These are phyloP conservation scores for Kodamaea fukazawae DNA, from an alignment of 805 yeast genomes.

Conservation along the genomic window DNA sequence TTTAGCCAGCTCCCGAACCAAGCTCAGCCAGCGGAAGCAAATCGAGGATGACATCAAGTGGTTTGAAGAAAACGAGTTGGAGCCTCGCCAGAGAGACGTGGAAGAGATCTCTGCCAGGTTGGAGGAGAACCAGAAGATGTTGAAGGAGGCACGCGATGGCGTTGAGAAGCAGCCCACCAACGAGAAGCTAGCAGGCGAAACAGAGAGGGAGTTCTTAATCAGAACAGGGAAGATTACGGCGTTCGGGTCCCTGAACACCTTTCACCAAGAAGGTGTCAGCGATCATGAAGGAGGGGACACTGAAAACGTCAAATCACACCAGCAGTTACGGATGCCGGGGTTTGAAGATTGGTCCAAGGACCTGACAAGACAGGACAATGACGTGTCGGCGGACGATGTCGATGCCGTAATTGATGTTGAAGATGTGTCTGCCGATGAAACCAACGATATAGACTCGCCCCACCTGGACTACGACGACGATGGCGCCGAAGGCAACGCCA, in stretches of 20 bases:
- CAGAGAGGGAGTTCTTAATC: conserved; percentile 74
- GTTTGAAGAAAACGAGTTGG: conserved; percentile 49
- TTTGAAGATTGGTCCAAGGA: conserved; percentile 20
- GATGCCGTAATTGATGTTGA: conserved; percentile 15
- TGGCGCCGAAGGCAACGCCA: conserved; percentile 7
- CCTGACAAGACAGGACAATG: conserved; percentile 12
- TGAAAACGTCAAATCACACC: conserved; percentile 33
- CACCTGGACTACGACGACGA: conserved; percentile 17
- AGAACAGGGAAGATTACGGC: conserved; percentile 94
- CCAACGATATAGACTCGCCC: conserved; percentile 7
- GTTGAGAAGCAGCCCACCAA: conserved; percentile 9
- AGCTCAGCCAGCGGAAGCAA: conserved; percentile 61
- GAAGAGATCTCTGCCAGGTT: conserved; percentile 47
- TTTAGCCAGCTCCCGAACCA: conserved; percentile 50
- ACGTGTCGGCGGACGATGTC: conserved; percentile 9
- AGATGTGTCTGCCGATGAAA: conserved; percentile 13
- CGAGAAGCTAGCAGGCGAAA: conserved; percentile 64
- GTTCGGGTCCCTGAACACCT: conserved; percentile 69
- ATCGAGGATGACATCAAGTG: conserved; percentile 53
- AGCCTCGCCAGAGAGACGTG: conserved; percentile 57
- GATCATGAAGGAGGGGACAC: conserved; percentile 21
- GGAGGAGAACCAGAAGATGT: conserved; percentile 35
- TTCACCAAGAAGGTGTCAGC: conserved; percentile 37
- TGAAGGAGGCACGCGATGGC: conserved; percentile 21
- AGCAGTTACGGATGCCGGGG: conserved; percentile 51